Conservation (phyloP, 345 rosid species). For the Bruguiera sexangula region DNA sequence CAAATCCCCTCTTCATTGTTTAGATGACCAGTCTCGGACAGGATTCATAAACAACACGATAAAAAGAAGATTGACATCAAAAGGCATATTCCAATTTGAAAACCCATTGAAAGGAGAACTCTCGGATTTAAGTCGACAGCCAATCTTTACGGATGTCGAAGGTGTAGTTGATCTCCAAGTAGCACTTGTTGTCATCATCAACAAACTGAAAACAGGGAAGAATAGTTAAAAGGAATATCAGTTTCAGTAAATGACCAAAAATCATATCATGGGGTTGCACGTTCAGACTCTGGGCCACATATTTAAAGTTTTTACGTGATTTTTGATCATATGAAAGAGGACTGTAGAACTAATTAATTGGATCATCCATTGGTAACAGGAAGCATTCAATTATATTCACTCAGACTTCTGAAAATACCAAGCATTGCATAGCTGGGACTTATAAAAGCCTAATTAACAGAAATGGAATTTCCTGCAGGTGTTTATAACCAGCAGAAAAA, state of each 20-base stretch:
- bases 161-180: constrained; percentile 84
- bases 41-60: background rate
- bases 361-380: background rate
- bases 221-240: constrained; percentile 1
- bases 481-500: too few relatives aligned
- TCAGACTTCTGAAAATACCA: background rate
- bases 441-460: background rate
- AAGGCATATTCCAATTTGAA: constrained; percentile 23
- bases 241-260: background rate
- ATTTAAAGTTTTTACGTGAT: too few relatives aligned
- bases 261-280: background rate
- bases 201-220: constrained; percentile 47
- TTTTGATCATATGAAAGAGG: too few relatives aligned
- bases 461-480: background rate
- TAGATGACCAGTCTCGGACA: background rate
- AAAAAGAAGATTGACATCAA: constrained; percentile 7
- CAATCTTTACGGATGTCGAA: constrained; percentile 87
- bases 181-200: constrained; percentile 82
- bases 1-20: background rate
- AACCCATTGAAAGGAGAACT: background rate
- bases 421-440: background rate
- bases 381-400: background rate
- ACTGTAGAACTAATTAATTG: too few relatives aligned
- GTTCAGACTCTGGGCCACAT: background rate
- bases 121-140: constrained; percentile 19